A percentile compares a stretch with the other conserved stretches of the same genome.
Evolutionary conservation across 2,329 filamentous ascomycete genomes (phyloP).

Genomic region (Paecilomyces variotii): DNA sequence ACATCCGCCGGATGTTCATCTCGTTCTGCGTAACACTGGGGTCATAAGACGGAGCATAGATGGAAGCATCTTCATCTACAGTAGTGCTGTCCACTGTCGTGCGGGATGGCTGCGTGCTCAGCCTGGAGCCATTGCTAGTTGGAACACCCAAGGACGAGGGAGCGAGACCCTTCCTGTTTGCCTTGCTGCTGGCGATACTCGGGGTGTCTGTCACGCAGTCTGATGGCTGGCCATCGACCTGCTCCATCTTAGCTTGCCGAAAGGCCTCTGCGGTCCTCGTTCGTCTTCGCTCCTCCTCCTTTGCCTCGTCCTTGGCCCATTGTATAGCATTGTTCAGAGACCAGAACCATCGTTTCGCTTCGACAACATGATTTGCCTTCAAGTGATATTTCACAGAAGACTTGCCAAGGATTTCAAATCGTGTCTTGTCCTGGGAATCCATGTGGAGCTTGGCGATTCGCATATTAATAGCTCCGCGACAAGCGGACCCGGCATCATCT

Average conservation of each 20-base stretch:
- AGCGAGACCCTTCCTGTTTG: constrained; percentile 29
- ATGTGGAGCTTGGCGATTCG: constrained; percentile 89
- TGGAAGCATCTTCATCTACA: constrained; percentile 47
- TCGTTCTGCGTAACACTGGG: constrained; percentile 46
- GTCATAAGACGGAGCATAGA: constrained; percentile 47
- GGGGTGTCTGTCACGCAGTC: constrained; percentile 35
- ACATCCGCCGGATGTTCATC: constrained; percentile 32
- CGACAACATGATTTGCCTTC: constrained; percentile 95
- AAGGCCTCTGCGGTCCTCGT: constrained; percentile 67
- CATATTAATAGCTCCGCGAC: constrained; percentile 98
- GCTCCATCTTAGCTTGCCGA: constrained; percentile 71
- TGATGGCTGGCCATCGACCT: constrained; percentile 46
- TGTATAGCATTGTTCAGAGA: constrained; percentile 97
- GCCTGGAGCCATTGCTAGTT: constrained; percentile 34
- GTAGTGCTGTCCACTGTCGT: constrained; percentile 40
- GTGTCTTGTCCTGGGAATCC: constrained; percentile 94
- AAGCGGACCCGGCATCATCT: constrained; percentile 92
- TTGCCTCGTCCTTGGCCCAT: constrained; percentile 94
- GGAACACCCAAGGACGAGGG: constrained; percentile 28
- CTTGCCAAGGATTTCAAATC: constrained; percentile 96
- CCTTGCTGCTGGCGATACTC: constrained; percentile 20
- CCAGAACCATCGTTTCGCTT: constrained; percentile 99
- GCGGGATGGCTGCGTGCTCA: constrained; percentile 43
- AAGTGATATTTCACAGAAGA: constrained; percentile 97
- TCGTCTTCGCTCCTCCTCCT: constrained; percentile 73